Evolutionary conservation across 2,329 filamentous ascomycete species (phyloP).

Genomic region (Pseudogymnoascus sp.): DNA sequence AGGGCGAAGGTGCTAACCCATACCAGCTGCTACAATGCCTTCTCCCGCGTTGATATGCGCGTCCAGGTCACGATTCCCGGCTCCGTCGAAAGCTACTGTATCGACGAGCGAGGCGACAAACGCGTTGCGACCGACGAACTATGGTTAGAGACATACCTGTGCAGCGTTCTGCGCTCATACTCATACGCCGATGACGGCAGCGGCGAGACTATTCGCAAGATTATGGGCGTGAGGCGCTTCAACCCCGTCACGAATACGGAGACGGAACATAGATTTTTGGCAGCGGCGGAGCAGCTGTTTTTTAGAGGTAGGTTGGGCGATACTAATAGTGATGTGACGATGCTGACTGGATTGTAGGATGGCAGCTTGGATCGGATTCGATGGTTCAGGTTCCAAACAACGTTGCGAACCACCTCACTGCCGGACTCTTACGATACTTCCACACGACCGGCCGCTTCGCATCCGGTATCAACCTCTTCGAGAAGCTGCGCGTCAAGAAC

Average conservation of each 20-base stretch:
- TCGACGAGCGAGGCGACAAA: conserved; percentile 94
- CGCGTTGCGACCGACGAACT: conserved; percentile 85
- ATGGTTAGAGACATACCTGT: conserved; percentile 96
- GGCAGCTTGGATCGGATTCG: conserved; percentile 92
- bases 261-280: conserved; percentile 89
- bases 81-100: conserved; percentile 92
- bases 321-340: neutral
- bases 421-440: conserved; percentile 91
- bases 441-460: conserved; percentile 89
- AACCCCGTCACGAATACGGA: conserved; percentile 98
- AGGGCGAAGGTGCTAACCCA: conserved; percentile 20
- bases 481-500: conserved; percentile 85
- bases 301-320: conserved; percentile 59
- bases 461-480: conserved; percentile 94
- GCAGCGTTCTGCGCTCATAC: conserved; percentile 87
- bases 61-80: conserved; percentile 96
- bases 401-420: conserved; percentile 89
- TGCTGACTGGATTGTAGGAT: conserved; percentile 47
- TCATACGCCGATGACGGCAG: conserved; percentile 94
- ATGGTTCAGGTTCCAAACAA: conserved; percentile 96
- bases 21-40: conserved; percentile 88
- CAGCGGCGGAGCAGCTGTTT: conserved; percentile 89
- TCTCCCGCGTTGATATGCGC: conserved; percentile 95
- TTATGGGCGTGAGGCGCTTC: conserved; percentile 93
- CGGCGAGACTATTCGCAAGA: conserved; percentile 90